Evolutionary conservation across 495 filamentous ascomycete species (phyloP).

Genomic region (Tricharina praecox): DNA sequence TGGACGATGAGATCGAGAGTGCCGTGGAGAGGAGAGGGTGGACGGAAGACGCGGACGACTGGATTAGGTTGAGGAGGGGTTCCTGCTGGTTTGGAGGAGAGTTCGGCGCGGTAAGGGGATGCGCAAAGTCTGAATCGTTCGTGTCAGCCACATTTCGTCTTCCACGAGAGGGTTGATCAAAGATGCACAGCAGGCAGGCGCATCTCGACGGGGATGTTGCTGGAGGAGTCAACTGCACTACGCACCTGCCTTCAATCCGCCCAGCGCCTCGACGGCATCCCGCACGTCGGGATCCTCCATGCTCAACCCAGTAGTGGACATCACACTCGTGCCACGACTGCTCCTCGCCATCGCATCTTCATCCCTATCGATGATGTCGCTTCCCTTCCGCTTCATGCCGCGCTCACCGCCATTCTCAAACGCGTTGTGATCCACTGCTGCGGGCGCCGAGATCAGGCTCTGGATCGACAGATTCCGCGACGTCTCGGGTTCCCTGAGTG

Average conservation of each 20-base stretch:
- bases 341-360: constrained; percentile 21
- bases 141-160: constrained; percentile 1
- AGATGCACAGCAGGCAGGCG: too few species aligned
- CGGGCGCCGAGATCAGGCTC: constrained; percentile 28
- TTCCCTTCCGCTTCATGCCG: constrained; percentile 21
- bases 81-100: constrained; percentile 32
- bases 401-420: constrained; percentile 14
- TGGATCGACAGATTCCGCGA: constrained; percentile 19
- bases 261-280: constrained; percentile 70
- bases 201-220: too few species aligned
- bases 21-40: constrained; percentile 49
- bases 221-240: constrained; percentile 14
- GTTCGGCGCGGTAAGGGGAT: constrained; percentile 7
- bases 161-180: constrained; percentile 1
- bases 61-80: constrained; percentile 35
- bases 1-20: constrained; percentile 62
- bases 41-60: constrained; percentile 27
- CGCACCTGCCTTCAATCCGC: constrained; percentile 66
- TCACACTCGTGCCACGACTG: constrained; percentile 33
- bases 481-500: constrained; percentile 1
- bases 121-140: constrained; percentile 16
- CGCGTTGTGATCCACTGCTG: constrained; percentile 22
- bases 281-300: constrained; percentile 72
- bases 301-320: constrained; percentile 33
- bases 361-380: constrained; percentile 22